Conservation (phyloP, 495 filamentous ascomycete genomes). For the Tricharina praecox region DNA sequence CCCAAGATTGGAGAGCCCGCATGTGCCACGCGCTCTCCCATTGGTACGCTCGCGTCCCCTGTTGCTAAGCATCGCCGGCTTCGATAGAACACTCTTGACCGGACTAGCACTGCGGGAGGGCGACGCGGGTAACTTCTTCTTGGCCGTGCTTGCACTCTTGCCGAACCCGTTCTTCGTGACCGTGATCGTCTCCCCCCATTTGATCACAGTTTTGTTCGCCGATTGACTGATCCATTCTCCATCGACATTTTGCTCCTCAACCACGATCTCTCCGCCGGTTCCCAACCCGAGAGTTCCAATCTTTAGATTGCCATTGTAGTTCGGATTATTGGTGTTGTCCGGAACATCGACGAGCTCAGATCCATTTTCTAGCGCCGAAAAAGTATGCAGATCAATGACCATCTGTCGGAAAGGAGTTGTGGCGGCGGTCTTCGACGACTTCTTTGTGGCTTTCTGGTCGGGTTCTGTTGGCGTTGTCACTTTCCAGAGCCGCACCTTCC, state of each 20-base stretch:
- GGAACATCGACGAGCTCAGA: slow-evolving; percentile 50
- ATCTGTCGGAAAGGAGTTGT: slow-evolving; percentile 43
- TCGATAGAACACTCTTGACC: neutral
- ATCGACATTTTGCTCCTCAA: slow-evolving; percentile 57
- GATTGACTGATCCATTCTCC: slow-evolving; percentile 50
- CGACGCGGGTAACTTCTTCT: slow-evolving; percentile 11
- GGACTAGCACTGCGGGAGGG: slow-evolving; percentile 27
- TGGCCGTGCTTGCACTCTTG: slow-evolving; percentile 3
- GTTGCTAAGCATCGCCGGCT: slow-evolving; percentile 41
- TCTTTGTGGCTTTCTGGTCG: slow-evolving; percentile 11
- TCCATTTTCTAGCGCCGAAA: slow-evolving; percentile 49
- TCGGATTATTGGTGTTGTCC: slow-evolving; percentile 56
- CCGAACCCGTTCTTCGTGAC: slow-evolving; percentile 27
- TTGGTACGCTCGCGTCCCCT: slow-evolving; percentile 40
- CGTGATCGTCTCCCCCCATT: slow-evolving; percentile 25
- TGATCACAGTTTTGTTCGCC: slow-evolving; percentile 25
- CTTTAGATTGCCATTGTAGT: slow-evolving; percentile 57
- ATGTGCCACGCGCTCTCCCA: slow-evolving; percentile 50
- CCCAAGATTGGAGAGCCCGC: slow-evolving; percentile 75
- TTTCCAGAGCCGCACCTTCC: slow-evolving; percentile 62
- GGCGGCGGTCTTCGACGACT: slow-evolving; percentile 10
- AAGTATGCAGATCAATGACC: slow-evolving; percentile 53
- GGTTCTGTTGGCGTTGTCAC: slow-evolving; percentile 1
- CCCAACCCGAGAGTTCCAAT: slow-evolving; percentile 47
- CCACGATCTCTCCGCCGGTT: slow-evolving; percentile 49